These are phyloP conservation scores for Magnusiomyces paraingens DNA, from an alignment of 1,139 yeast species.

Conservation along the genomic window DNA sequence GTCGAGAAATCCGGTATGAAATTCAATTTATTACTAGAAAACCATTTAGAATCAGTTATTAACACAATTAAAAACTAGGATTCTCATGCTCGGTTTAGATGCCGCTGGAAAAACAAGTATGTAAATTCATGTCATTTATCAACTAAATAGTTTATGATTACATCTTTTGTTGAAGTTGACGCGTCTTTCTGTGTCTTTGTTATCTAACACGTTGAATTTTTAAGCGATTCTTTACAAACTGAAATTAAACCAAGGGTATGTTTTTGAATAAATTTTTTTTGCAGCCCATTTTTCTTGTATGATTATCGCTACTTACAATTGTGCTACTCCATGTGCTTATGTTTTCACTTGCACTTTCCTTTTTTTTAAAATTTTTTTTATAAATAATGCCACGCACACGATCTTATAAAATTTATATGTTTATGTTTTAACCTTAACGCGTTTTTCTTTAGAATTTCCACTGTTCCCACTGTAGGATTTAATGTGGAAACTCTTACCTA, in stretches of 20 bases:
- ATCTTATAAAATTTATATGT: background rate
- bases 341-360: background rate
- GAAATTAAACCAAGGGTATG: constrained; percentile 58
- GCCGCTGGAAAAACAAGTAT: constrained; percentile 85
- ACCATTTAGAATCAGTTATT: background rate
- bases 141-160: too few relatives aligned
- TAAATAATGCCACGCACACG: too few relatives aligned
- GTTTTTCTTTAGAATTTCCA: constrained; percentile 44
- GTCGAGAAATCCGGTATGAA: constrained; percentile 32
- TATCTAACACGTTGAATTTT: background rate
- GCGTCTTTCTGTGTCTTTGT: too few relatives aligned
- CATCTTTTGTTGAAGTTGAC: too few relatives aligned
- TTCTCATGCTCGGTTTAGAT: constrained; percentile 86
- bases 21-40: background rate
- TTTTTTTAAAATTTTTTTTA: background rate
- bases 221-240: constrained; percentile 58
- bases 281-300: too few relatives aligned
- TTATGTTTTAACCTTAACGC: background rate
- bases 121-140: constrained; percentile 19
- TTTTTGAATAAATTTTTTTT: background rate
- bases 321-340: background rate
- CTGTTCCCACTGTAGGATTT: constrained; percentile 93
- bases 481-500: constrained; percentile 89
- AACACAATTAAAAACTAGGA: constrained; percentile 41
- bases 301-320: too few relatives aligned